Conservation (phyloP, 1,139 yeast genomes). For the Meyerozyma elateridarum region DNA sequence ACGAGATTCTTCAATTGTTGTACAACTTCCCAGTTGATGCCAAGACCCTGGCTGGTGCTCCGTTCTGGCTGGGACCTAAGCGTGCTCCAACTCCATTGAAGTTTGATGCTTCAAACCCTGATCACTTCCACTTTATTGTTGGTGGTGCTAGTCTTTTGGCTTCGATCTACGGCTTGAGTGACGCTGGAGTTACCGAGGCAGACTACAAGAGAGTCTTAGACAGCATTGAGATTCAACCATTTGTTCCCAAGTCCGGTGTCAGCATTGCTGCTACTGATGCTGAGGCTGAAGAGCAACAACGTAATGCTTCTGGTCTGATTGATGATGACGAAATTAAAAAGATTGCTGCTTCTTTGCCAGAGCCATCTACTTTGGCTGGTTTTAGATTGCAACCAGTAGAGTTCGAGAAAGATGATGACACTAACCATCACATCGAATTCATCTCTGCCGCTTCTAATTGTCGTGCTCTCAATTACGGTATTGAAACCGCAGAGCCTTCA, state of each 20-base stretch:
- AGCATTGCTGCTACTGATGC: constrained; percentile 84
- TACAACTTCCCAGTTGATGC: constrained; percentile 95
- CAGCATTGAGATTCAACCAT: constrained; percentile 37
- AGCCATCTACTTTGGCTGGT: constrained; percentile 85
- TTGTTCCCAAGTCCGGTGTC: constrained; percentile 70
- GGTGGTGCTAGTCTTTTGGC: constrained; percentile 94
- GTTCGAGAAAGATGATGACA: constrained; percentile 95
- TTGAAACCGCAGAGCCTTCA: constrained; percentile 70
- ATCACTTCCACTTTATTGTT: constrained; percentile 77
- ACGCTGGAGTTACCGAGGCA: constrained; percentile 35
- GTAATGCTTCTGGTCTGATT: constrained; percentile 40
- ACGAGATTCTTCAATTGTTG: constrained; percentile 83
- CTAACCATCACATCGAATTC: constrained; percentile 94
- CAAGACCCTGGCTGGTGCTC: constrained; percentile 81
- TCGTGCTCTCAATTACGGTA: constrained; percentile 87
- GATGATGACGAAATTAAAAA: constrained; percentile 54
- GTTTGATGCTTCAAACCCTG: constrained; percentile 70
- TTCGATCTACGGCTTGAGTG: constrained; percentile 78
- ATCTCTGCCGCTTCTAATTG: constrained; percentile 96
- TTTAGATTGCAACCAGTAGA: constrained; percentile 83
- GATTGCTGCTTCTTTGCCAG: constrained; percentile 76
- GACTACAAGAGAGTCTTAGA: constrained; percentile 51
- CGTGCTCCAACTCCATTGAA: constrained; percentile 85
- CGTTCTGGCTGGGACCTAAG: constrained; percentile 98
- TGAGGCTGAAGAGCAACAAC: constrained; percentile 79